Evolutionary conservation across 2,329 filamentous ascomycete species (phyloP).

Genomic region (Penicillium sp.): DNA sequence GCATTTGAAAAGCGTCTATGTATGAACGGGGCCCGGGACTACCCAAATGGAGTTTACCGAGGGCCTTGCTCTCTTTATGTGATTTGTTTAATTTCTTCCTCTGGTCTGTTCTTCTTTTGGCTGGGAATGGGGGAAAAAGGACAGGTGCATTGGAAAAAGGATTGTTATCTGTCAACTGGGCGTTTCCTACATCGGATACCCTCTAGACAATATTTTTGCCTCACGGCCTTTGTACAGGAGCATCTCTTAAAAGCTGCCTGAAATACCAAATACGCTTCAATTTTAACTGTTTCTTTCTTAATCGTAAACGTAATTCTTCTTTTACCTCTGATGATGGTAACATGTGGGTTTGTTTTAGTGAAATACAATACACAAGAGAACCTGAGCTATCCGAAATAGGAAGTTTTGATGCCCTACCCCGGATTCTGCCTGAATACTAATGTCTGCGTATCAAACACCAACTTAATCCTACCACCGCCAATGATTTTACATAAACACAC

Average conservation of each 20-base stretch:
- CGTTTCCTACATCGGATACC: conserved; percentile 1
- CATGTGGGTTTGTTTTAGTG: background rate
- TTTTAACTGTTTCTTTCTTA: background rate
- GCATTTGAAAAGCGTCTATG: conserved; percentile 25
- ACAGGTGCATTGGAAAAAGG: conserved; percentile 5
- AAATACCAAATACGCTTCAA: conserved; percentile 22
- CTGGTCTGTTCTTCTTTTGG: conserved; percentile 5
- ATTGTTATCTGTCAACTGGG: conserved; percentile 9
- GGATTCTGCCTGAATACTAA: background rate
- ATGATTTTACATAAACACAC: background rate
- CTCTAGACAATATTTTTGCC: conserved; percentile 14
- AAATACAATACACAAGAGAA: too few relatives aligned
- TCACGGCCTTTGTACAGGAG: conserved; percentile 24
- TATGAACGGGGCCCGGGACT: conserved; percentile 18
- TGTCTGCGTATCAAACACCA: background rate
- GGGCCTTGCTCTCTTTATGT: conserved; percentile 9
- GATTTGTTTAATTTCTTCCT: conserved; percentile 13
- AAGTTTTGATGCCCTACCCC: background rate
- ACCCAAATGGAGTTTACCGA: conserved; percentile 21
- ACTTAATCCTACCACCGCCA: background rate
- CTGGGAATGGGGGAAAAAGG: background rate
- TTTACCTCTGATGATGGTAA: background rate
- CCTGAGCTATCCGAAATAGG: background rate
- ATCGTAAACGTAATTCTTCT: background rate
- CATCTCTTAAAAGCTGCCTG: conserved; percentile 15